phyloP scores from a whole-genome alignment of 208 protist species.

The Wallacemonas sp. region DNA sequence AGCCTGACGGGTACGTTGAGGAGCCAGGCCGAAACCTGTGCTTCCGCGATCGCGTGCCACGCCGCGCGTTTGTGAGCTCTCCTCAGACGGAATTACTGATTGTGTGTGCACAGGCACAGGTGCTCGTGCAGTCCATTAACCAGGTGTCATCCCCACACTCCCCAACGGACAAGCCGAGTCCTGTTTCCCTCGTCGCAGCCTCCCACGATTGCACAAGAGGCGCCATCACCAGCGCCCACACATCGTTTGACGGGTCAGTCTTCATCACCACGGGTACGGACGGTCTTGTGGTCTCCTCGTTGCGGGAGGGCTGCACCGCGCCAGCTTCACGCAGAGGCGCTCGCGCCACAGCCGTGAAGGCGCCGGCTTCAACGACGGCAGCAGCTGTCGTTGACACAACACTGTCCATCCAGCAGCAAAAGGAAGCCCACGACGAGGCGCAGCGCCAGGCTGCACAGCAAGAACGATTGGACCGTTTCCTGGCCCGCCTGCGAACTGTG shows the following conservation, averaged over 20 bases:
- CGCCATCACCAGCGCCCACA: constrained; percentile 51
- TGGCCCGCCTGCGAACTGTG: constrained; percentile 57
- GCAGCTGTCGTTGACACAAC: background rate
- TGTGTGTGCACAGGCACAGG: constrained; percentile 15
- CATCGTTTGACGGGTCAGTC: constrained; percentile 85
- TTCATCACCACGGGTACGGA: constrained; percentile 88
- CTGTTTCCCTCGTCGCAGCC: constrained; percentile 30
- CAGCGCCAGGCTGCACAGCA: constrained; percentile 58
- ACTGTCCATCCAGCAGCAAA: constrained; percentile 92
- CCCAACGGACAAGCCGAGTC: background rate
- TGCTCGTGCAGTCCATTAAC: constrained; percentile 14
- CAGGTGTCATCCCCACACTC: background rate
- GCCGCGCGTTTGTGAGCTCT: constrained; percentile 29
- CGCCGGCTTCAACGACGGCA: background rate
- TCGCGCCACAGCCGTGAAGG: background rate
- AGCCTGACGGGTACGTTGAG: constrained; percentile 86
- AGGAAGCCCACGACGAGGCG: constrained; percentile 91
- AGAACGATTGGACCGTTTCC: constrained; percentile 69
- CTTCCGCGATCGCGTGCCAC: constrained; percentile 61
- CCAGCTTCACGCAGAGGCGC: constrained; percentile 7
- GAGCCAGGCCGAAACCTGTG: constrained; percentile 86
- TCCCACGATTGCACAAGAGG: constrained; percentile 86
- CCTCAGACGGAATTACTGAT: constrained; percentile 20
- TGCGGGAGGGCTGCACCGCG: constrained; percentile 29
- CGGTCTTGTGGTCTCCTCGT: constrained; percentile 88